A percentile compares a stretch with the other conserved stretches of the same genome.
These are phyloP conservation scores for Penicillium argentinense DNA, from an alignment of 495 filamentous ascomycete species.

Conservation along the genomic window DNA sequence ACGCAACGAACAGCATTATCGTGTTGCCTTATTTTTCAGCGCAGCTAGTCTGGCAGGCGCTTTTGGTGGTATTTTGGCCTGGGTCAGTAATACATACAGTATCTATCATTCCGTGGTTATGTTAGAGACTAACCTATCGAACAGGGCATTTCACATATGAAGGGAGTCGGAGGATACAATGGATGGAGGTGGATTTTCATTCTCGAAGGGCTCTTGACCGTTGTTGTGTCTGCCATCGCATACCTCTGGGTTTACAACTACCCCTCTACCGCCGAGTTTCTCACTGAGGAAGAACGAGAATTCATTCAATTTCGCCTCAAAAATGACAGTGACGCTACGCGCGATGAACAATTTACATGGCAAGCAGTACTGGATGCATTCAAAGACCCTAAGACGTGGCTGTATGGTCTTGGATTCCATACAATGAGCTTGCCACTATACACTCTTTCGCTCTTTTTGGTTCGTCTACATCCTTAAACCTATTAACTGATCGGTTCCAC, in stretches of 20 bases:
- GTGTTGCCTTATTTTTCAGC: constrained; percentile 74
- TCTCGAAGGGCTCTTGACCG: constrained; percentile 69
- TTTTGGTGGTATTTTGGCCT: constrained; percentile 77
- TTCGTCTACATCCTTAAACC: too few relatives aligned
- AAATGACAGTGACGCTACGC: constrained; percentile 59
- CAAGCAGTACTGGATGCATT: constrained; percentile 60
- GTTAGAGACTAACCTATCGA: constrained; percentile 1
- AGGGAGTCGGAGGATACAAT: constrained; percentile 58
- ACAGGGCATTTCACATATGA: constrained; percentile 57
- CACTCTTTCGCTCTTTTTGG: constrained; percentile 73
- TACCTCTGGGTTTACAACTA: constrained; percentile 77
- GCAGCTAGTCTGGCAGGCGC: constrained; percentile 74
- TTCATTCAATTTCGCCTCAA: constrained; percentile 60
- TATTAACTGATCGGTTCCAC: too few relatives aligned
- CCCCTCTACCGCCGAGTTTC: constrained; percentile 65
- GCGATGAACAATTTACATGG: constrained; percentile 67
- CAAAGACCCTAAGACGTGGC: constrained; percentile 70
- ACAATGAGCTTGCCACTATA: constrained; percentile 76
- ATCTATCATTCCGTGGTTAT: background rate
- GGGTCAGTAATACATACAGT: constrained; percentile 22
- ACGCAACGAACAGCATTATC: constrained; percentile 67
- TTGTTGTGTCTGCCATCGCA: constrained; percentile 57
- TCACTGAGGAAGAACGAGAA: constrained; percentile 61
- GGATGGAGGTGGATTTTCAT: constrained; percentile 90
- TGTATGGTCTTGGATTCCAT: constrained; percentile 73